Base-by-base conservation (phyloP, 2,329 filamentous ascomycete species). In the Sarocladium kiliense region DNA sequence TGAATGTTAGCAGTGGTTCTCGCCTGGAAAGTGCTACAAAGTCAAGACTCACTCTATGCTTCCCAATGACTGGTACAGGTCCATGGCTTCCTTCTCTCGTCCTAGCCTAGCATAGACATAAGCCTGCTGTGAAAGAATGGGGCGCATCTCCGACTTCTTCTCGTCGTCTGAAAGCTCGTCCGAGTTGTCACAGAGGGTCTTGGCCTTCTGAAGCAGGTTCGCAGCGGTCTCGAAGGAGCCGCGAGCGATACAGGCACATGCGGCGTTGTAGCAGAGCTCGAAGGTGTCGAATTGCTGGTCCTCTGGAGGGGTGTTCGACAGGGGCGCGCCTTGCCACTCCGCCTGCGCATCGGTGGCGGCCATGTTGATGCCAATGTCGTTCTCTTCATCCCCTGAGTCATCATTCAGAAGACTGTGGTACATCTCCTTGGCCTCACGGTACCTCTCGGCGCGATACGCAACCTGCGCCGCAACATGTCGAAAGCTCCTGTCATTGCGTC, bases 221-320 rank as follows among this genome's bases (percentile, higher is more conserved):
- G 83, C 78, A 1, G 84, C 89, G 60, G 84, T 80, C 3, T 72
- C 77, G 36, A 89, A 74, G 61, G 89, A 85, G 7, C 84, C 86
- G 47, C 82, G 77, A 14, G 87, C 87, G 62, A 94, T 85, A 66
- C 82, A 84, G 19, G 79, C 79, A 67, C 89, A 93, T 9, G 88
- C 89, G 23, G 84, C 80, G 68, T 95, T 95, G 72, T 89, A 95
- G 11, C 88, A 86, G 25, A 87, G 86, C 73, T 94, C 90, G 62
- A 94, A 94, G 2, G 86, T 82, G 59, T 91, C 87, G 25, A 88
- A 71, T 62, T 89, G 83, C 58, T 61, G 61, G 21, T 85, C 82
- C 57, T 78, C 74, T 6, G 72, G 71, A 9, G 79, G 74, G 64
- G 81, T 75, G 64, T 58, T 54, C 3, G 58, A 42, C 7, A 62